Evolutionary conservation across 139 green algal species (phyloP).

Genomic region (Chlamydomonas urium): DNA sequence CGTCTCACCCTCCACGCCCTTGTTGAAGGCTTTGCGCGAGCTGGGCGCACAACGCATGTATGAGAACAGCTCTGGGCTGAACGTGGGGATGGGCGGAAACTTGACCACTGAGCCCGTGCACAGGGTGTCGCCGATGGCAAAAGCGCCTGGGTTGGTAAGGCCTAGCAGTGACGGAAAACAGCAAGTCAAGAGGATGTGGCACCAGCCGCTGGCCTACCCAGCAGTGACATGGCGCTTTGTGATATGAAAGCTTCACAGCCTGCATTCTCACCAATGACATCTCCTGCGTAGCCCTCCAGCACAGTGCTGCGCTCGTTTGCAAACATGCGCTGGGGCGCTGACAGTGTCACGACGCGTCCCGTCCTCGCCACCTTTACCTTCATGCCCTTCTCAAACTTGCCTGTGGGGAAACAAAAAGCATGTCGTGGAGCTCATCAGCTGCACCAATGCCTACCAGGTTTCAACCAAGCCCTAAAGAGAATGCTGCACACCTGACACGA

Average conservation of each 20-base stretch:
- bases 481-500: slow-evolving; percentile 19
- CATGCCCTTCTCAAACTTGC: slow-evolving; percentile 72
- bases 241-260: no score
- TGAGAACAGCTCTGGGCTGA: slow-evolving; percentile 72
- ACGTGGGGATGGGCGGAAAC: slow-evolving; percentile 75
- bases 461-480: no score
- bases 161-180: no score
- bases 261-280: slow-evolving; percentile 28
- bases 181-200: no score
- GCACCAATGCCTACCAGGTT: no score
- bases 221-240: no score
- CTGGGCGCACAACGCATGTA: slow-evolving; percentile 59
- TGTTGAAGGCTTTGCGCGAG: slow-evolving; percentile 60
- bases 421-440: no score
- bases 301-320: slow-evolving; percentile 53
- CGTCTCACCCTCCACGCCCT: slow-evolving; percentile 60
- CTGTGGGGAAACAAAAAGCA: no score
- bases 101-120: slow-evolving; percentile 22
- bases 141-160: slow-evolving; percentile 71
- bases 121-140: slow-evolving; percentile 53
- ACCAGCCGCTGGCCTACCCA: no score
- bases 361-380: slow-evolving; percentile 62
- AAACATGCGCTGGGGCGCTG: slow-evolving; percentile 73
- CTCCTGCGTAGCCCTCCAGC: slow-evolving; percentile 59
- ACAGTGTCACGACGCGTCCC: slow-evolving; percentile 59